Evolutionary conservation across 352 stramenopile species (phyloP).

Genomic region (Globisporangium emineosum): DNA sequence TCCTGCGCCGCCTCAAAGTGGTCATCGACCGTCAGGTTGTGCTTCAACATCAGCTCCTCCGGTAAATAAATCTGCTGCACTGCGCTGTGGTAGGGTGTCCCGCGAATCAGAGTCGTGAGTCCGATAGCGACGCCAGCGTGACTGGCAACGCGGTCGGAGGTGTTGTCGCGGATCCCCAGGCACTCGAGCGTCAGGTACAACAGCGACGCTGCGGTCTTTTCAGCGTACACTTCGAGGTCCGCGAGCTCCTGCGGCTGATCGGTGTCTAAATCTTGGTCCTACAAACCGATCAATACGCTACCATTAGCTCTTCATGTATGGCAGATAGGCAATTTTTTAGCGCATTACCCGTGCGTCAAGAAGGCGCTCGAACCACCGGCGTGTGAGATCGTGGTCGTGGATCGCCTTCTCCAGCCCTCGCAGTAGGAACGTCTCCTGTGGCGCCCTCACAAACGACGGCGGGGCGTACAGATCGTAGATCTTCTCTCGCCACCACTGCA

Average conservation of each 20-base stretch:
- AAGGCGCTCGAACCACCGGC: slow-evolving; percentile 89
- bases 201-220: slow-evolving; percentile 88
- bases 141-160: slow-evolving; percentile 70
- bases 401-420: slow-evolving; percentile 65
- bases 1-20: slow-evolving; percentile 61
- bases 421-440: slow-evolving; percentile 63
- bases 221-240: slow-evolving; percentile 83
- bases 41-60: slow-evolving; percentile 75
- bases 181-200: slow-evolving; percentile 89
- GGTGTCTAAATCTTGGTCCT: slow-evolving; percentile 84
- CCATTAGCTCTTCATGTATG: background rate
- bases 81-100: slow-evolving; percentile 61
- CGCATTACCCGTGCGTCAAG: slow-evolving; percentile 71
- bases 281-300: background rate
- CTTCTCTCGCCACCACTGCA: slow-evolving; percentile 91
- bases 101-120: slow-evolving; percentile 80
- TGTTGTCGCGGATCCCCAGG: slow-evolving; percentile 68
- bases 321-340: background rate
- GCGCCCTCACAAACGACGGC: slow-evolving; percentile 7
- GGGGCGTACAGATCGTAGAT: slow-evolving; percentile 69
- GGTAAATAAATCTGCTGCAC: slow-evolving; percentile 81
- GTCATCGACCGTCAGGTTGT: slow-evolving; percentile 50
- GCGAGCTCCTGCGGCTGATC: slow-evolving; percentile 62
- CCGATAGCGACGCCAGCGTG: slow-evolving; percentile 86
- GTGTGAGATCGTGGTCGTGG: slow-evolving; percentile 72